Evolutionary conservation across 2,329 filamentous ascomycete genomes (phyloP).

Genomic region (Albophoma yamanashiensis): DNA sequence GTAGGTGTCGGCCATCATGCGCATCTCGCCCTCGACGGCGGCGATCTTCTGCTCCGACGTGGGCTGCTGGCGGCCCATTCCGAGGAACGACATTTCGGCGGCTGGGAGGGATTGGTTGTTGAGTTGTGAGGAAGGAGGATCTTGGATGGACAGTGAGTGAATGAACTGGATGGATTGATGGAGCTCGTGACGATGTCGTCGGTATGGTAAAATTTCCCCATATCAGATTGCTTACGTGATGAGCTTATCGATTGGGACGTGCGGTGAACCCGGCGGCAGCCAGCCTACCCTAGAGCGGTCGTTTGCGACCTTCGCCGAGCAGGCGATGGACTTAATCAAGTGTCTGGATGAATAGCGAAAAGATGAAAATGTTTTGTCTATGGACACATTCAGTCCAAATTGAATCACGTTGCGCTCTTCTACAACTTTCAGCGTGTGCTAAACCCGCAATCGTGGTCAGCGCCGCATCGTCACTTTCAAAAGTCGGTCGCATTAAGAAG

Average conservation of each 20-base stretch:
- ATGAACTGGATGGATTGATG: not conserved
- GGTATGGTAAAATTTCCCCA: not conserved
- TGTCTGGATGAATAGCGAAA: no score
- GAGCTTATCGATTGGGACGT: not conserved
- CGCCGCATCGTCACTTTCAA: no score
- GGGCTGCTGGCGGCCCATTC: slow-evolving; percentile 60
- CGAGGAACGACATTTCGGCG: slow-evolving; percentile 32
- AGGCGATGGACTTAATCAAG: no score
- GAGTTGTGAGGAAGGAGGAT: not conserved
- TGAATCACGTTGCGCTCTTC: no score
- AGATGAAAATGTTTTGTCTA: no score
- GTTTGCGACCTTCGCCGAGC: no score
- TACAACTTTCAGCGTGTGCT: no score
- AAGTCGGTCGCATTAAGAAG: no score
- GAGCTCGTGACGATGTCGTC: not conserved
- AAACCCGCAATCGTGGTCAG: no score
- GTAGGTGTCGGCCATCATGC: slow-evolving; percentile 97
- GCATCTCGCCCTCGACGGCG: slow-evolving; percentile 91
- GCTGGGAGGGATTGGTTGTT: slow-evolving; percentile 1
- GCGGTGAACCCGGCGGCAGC: no score
- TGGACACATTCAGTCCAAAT: no score
- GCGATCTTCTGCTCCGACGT: slow-evolving; percentile 96
- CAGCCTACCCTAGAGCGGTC: not conserved
- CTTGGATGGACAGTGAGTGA: not conserved
- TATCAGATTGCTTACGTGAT: not conserved